phyloP scores from a whole-genome alignment of 306 rosid species.

The Sicyos edulis region DNA sequence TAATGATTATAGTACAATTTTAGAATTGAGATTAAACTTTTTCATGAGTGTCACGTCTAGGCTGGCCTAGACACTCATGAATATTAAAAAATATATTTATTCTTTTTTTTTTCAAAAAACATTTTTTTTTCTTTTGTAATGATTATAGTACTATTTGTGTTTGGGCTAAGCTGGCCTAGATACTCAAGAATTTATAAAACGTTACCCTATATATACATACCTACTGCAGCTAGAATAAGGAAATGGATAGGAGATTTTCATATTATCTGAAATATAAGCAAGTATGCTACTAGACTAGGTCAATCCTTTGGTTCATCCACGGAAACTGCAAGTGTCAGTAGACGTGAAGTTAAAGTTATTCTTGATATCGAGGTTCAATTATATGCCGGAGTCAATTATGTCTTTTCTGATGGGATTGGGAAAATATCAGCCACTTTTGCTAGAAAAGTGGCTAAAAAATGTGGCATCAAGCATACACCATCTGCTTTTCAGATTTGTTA shows the following conservation, averaged over 20 bases:
- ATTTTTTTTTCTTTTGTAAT: too few species aligned
- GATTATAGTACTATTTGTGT: too few species aligned
- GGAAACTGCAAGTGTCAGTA: constrained; percentile 49
- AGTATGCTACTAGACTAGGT: constrained; percentile 85
- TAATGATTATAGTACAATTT: too few species aligned
- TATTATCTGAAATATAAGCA: constrained; percentile 67
- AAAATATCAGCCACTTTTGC: constrained; percentile 72
- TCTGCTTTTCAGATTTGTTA: constrained; percentile 89
- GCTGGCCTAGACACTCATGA: too few species aligned
- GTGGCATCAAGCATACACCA: constrained; percentile 37
- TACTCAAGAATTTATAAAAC: too few species aligned
- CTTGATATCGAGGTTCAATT: constrained; percentile 34
- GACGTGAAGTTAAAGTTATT: constrained; percentile 46
- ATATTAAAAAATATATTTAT: too few species aligned
- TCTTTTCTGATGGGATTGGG: constrained; percentile 88
- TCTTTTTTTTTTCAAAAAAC: too few species aligned
- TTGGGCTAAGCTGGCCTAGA: too few species aligned
- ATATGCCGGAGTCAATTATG: constrained; percentile 27
- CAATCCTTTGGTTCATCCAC: constrained; percentile 92
- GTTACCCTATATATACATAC: too few species aligned
- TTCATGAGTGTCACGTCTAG: too few species aligned
- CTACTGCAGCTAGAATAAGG: constrained; percentile 47
- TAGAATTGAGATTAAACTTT: too few species aligned
- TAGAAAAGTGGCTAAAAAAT: too few species aligned
- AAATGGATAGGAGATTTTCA: constrained; percentile 63